Evolutionary conservation across 1,139 yeast species (phyloP), one percentile per base, ranked within the genome.

Genomic region (Candida sanyaensis): DNA sequence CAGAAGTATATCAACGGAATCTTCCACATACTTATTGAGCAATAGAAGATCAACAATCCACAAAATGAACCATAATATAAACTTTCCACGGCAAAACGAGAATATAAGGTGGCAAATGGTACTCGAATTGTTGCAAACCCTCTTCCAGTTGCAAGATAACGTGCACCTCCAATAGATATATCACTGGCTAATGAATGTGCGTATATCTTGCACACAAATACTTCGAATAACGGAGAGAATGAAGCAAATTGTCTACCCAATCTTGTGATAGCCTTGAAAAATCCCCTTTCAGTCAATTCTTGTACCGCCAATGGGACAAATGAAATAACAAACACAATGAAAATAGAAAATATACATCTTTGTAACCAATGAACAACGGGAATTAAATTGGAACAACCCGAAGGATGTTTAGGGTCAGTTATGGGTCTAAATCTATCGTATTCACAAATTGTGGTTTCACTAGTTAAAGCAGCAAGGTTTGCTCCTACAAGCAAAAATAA

Each of bases 111-210:
- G 1, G 77, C 61, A 55, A 78, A 77, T 7, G 79, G 69, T 6
- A 71, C 68, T 52, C 84, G 62, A 2, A 69, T 62, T 0, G 83
- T 79, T 33, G 83, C 80, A 60, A 79, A 77, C 1, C 82, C 82
- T 58, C 84, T 63, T 9, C 83, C 83, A 0, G 84, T 79, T 1
- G 82, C 78, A 54, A 79, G 77, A 56, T 79, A 79, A 47, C 69
- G 68, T 5, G 84, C 84, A 11, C 83, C 83, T 1, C 84, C 83
- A 45, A 77, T 59, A 5, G 77, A 62, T 41, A 79, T 65, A 59
- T 79, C 81, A 51, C 73, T 75, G 2, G 71, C 68, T 50, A 79
- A 60, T 0, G 83, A 75, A 42, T 73, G 74, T 0, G 82, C 75
- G 58, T 79, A 79, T 2, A 78, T 70, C 47, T 75, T 66, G 58